Percentiles rank a stretch among this genome's conserved stretches.
These are phyloP conservation scores for Sphaerobolus stellatus DNA, from an alignment of 1,284 basidiomycete genomes.

Conservation along the genomic window DNA sequence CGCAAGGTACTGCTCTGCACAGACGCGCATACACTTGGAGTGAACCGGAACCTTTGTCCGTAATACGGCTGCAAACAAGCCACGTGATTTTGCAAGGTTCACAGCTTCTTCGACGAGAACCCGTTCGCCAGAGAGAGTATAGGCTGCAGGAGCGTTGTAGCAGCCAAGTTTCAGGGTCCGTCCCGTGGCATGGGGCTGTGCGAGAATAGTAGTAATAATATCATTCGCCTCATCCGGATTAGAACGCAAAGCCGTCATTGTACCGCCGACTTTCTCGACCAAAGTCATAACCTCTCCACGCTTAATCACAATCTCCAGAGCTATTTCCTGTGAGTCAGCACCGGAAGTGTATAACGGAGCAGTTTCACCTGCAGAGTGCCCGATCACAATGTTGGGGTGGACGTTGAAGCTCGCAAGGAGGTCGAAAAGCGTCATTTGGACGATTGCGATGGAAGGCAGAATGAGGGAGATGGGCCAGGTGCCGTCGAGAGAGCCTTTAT, in stretches of 20 bases:
- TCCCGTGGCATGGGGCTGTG: background rate
- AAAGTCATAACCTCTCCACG: slow-evolving; percentile 35
- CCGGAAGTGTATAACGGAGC: slow-evolving; percentile 44
- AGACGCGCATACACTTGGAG: slow-evolving; percentile 32
- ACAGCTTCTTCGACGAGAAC: slow-evolving; percentile 29
- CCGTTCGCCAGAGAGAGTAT: slow-evolving; percentile 35
- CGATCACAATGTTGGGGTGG: slow-evolving; percentile 36
- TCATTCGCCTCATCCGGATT: slow-evolving; percentile 21
- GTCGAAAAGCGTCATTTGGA: slow-evolving; percentile 46
- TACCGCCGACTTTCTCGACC: slow-evolving; percentile 30
- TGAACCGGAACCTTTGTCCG: slow-evolving; percentile 34
- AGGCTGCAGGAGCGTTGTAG: slow-evolving; percentile 34
- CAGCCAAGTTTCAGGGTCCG: slow-evolving; percentile 35
- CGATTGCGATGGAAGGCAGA: slow-evolving; percentile 39
- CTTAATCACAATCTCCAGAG: slow-evolving; percentile 39
- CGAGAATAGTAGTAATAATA: slow-evolving; percentile 20
- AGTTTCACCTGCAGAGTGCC: slow-evolving; percentile 45
- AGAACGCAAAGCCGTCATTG: slow-evolving; percentile 45
- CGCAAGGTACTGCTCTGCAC: slow-evolving; percentile 23
- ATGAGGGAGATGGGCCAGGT: no score
- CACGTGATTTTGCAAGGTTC: slow-evolving; percentile 23
- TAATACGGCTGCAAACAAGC: slow-evolving; percentile 33
- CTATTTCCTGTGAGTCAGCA: slow-evolving; percentile 37
- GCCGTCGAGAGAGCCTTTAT: slow-evolving; percentile 28
- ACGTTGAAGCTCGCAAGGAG: slow-evolving; percentile 35